phyloP scores from a whole-genome alignment of 768 basidiomycete genomes.

The Agrocybe pediades region DNA sequence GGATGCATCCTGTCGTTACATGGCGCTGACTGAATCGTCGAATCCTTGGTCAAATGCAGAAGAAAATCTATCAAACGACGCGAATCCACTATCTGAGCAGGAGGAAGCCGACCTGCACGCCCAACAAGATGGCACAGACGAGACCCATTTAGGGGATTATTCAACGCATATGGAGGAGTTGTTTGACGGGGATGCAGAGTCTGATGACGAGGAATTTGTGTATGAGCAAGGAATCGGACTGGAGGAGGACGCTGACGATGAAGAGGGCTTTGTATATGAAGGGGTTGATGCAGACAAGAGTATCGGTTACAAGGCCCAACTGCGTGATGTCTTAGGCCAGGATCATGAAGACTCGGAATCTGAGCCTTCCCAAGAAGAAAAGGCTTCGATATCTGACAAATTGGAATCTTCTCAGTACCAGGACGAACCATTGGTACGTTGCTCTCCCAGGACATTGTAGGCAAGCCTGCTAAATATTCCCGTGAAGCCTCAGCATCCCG shows the following conservation, averaged over 20 bases:
- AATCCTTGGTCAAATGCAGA: slow-evolving; percentile 17
- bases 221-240: not conserved
- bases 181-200: slow-evolving; percentile 39
- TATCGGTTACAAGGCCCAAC: slow-evolving; percentile 63
- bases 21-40: not conserved
- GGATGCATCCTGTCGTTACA: not conserved
- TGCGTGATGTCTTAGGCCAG: slow-evolving; percentile 72
- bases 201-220: slow-evolving; percentile 14
- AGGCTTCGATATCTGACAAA: slow-evolving; percentile 42
- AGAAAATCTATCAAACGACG: slow-evolving; percentile 9
- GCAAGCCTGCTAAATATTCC: not conserved
- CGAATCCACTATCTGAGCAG: slow-evolving; percentile 42
- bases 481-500: slow-evolving; percentile 27
- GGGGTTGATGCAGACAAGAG: slow-evolving; percentile 63
- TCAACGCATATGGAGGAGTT: slow-evolving; percentile 71
- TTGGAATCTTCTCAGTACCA: slow-evolving; percentile 21
- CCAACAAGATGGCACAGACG: slow-evolving; percentile 28
- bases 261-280: slow-evolving; percentile 70
- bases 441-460: not conserved
- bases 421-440: slow-evolving; percentile 31
- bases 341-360: slow-evolving; percentile 54
- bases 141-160: slow-evolving; percentile 54
- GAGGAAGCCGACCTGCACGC: slow-evolving; percentile 31
- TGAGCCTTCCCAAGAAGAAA: slow-evolving; percentile 43
- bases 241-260: slow-evolving; percentile 48